phyloP scores from a whole-genome alignment of 2,329 filamentous ascomycete genomes.

The Nannizziopsis barbatae region DNA sequence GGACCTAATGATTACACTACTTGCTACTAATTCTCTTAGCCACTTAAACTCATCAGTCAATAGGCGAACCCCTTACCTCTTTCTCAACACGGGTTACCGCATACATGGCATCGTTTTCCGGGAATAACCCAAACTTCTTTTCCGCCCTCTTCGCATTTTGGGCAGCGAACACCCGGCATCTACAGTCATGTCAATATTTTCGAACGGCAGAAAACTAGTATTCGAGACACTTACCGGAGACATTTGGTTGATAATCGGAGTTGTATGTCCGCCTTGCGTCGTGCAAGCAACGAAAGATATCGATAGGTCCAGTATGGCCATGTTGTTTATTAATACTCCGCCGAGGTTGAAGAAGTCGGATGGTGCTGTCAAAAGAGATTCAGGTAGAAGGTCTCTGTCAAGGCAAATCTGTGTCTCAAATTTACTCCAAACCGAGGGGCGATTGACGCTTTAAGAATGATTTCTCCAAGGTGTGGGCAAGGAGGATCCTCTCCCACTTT shows the following conservation, averaged over 20 bases:
- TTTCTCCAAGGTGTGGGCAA: not conserved
- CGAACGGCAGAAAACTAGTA: not conserved
- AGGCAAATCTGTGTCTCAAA: not conserved
- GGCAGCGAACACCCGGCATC: slow-evolving; percentile 38
- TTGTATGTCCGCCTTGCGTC: not conserved
- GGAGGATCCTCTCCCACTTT: not conserved
- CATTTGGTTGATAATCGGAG: slow-evolving; percentile 8
- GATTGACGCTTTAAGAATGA: slow-evolving; percentile 1
- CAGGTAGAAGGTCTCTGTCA: not conserved
- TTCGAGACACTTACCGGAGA: slow-evolving; percentile 13
- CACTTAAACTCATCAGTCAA: not conserved
- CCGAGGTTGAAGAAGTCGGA: not conserved
- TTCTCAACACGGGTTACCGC: slow-evolving; percentile 21
- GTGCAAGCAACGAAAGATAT: slow-evolving; percentile 2
- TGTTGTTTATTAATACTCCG: not conserved
- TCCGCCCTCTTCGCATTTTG: slow-evolving; percentile 27
- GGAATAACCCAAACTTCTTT: slow-evolving; percentile 37
- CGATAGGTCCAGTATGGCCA: not conserved
- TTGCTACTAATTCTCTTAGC: not conserved
- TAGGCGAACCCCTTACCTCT: not conserved
- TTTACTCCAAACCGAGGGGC: not conserved
- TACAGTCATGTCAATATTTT: slow-evolving; percentile 14
- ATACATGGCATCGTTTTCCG: slow-evolving; percentile 37
- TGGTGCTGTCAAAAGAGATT: not conserved
- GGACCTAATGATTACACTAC: too few relatives aligned